phyloP scores from a whole-genome alignment of 352 stramenopile species.

The Phytophthora citrophthora region DNA sequence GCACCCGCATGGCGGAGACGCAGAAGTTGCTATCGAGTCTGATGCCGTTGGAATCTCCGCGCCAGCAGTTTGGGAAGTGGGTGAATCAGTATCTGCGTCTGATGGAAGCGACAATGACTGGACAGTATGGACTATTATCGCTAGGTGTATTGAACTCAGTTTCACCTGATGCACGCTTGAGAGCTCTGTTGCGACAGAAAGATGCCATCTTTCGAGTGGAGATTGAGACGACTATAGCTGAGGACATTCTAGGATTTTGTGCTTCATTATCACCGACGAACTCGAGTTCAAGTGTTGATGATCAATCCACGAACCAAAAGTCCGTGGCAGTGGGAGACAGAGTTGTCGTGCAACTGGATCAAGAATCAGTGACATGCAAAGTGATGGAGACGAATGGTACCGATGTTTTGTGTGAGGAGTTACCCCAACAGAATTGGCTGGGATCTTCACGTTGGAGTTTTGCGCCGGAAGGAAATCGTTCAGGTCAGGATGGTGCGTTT shows the following conservation, averaged over 20 bases:
- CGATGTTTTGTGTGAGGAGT: slow-evolving; percentile 24
- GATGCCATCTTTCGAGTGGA: slow-evolving; percentile 37
- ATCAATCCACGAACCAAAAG: neutral
- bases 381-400: slow-evolving; percentile 19
- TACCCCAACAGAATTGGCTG: slow-evolving; percentile 27
- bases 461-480: neutral
- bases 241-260: slow-evolving; percentile 1
- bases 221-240: slow-evolving; percentile 25
- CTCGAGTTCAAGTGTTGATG: neutral
- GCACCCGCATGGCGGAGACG: slow-evolving; percentile 23
- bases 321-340: slow-evolving; percentile 23
- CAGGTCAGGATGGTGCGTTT: slow-evolving; percentile 11
- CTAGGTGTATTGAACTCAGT: neutral
- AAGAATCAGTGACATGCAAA: slow-evolving; percentile 10
- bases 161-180: slow-evolving; percentile 30
- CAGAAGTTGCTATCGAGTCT: slow-evolving; percentile 29
- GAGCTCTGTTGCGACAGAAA: slow-evolving; percentile 32
- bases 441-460: slow-evolving; percentile 32
- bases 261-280: slow-evolving; percentile 2
- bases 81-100: slow-evolving; percentile 36
- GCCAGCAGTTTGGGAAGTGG: slow-evolving; percentile 43
- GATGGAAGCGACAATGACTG: slow-evolving; percentile 42
- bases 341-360: slow-evolving; percentile 17
- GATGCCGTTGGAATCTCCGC: slow-evolving; percentile 25
- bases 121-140: slow-evolving; percentile 41